Percentiles rank a stretch among this genome's conserved stretches.
These are phyloP conservation scores for Hyaloscypha hepaticicola DNA, from an alignment of 495 filamentous ascomycete species.

Conservation along the genomic window DNA sequence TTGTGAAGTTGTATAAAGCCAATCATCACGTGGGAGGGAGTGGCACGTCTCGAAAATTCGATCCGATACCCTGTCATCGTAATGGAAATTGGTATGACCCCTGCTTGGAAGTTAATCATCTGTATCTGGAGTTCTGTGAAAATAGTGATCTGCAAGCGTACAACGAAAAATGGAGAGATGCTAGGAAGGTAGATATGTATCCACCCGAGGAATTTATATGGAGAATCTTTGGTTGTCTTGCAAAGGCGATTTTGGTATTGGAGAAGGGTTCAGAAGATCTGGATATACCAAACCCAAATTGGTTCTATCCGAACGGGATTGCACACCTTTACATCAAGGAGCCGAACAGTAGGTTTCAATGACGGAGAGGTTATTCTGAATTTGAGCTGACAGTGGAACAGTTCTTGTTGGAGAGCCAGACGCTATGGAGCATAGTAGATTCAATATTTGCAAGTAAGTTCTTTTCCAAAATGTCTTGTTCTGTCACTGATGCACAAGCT, in stretches of 20 bases:
- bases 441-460: slow-evolving; percentile 9
- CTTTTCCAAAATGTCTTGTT: too few relatives aligned
- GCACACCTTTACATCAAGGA: slow-evolving; percentile 18
- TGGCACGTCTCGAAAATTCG: background rate
- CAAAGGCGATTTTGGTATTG: background rate
- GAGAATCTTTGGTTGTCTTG: slow-evolving; percentile 13
- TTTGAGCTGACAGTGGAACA: background rate
- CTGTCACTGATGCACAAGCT: too few relatives aligned
- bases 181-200: background rate
- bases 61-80: too few relatives aligned
- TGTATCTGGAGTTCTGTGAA: slow-evolving; percentile 2
- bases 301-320: background rate
- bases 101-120: background rate
- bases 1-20: slow-evolving; percentile 12
- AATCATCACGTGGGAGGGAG: slow-evolving; percentile 1
- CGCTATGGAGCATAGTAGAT: background rate
- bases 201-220: background rate
- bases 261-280: slow-evolving; percentile 8
- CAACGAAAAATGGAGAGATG: background rate
- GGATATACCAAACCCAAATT: background rate
- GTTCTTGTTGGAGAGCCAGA: slow-evolving; percentile 4
- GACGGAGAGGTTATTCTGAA: background rate
- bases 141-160: background rate
- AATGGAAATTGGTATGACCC: too few relatives aligned
- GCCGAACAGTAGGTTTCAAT: slow-evolving; percentile 7